These are phyloP conservation scores for Orbilia blumenaviensis DNA, from an alignment of 2,329 filamentous ascomycete species.

Conservation along the genomic window DNA sequence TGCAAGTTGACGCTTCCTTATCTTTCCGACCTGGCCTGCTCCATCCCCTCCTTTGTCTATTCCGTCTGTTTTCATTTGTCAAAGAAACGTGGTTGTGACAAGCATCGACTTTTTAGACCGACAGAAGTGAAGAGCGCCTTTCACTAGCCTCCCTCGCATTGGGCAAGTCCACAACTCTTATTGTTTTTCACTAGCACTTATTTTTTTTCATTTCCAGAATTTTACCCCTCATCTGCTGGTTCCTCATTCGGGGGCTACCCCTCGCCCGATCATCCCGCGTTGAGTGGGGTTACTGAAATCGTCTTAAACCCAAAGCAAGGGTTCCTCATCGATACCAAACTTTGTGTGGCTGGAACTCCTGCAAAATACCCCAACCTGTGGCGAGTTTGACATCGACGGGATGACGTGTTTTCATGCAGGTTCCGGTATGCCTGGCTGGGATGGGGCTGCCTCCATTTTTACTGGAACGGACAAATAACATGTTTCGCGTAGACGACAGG, in stretches of 20 bases:
- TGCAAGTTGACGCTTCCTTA: conserved; percentile 26
- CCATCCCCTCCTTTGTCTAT: conserved; percentile 8
- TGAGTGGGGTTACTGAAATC: conserved; percentile 40
- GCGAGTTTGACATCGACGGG: conserved; percentile 53
- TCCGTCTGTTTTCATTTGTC: conserved; percentile 40
- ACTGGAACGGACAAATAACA: not conserved
- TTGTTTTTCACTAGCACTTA: not conserved
- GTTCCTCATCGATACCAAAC: conserved; percentile 20
- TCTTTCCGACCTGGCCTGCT: conserved; percentile 33
- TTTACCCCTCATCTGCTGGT: conserved; percentile 53
- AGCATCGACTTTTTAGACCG: conserved; percentile 4
- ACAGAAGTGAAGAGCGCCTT: conserved; percentile 9
- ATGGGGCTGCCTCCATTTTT: conserved; percentile 1
- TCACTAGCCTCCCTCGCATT: conserved; percentile 20
- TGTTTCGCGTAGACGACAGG: conserved; percentile 8
- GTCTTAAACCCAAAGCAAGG: conserved; percentile 35
- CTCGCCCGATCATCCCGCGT: conserved; percentile 53
- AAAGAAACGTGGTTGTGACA: conserved; percentile 31
- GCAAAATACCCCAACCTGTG: conserved; percentile 22
- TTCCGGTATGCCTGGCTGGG: conserved; percentile 19
- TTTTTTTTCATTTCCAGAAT: not conserved
- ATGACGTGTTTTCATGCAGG: conserved; percentile 53
- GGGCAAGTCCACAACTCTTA: not conserved
- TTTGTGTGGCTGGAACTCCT: conserved; percentile 40
- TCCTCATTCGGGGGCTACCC: conserved; percentile 45